phyloP scores from a whole-genome alignment of 2,329 filamentous ascomycete genomes.

The Verticillium dahliae region DNA sequence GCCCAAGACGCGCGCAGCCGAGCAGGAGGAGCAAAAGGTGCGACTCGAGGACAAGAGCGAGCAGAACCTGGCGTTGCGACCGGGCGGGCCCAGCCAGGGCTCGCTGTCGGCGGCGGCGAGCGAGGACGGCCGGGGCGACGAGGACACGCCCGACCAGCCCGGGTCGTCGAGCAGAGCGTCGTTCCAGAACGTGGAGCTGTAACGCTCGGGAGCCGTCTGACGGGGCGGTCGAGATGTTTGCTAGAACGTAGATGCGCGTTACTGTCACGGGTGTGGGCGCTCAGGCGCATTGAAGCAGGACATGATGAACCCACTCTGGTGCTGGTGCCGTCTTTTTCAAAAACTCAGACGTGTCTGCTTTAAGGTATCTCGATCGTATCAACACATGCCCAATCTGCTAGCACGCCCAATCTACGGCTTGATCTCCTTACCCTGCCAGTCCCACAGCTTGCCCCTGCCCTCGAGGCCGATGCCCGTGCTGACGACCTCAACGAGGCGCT shows the following conservation, averaged over 20 bases:
- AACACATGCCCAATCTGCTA: background rate
- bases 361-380: no score
- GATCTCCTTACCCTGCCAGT: constrained; percentile 62
- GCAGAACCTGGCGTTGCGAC: constrained; percentile 45
- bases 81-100: constrained; percentile 19
- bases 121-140: constrained; percentile 23
- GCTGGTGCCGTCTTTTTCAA: no score
- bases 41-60: constrained; percentile 48
- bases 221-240: no score
- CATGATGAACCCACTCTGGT: no score
- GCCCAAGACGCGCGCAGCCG: constrained; percentile 25
- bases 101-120: constrained; percentile 15
- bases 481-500: constrained; percentile 56
- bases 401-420: constrained; percentile 32
- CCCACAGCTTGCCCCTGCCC: constrained; percentile 59
- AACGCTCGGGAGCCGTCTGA: constrained; percentile 8
- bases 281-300: no score
- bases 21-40: constrained; percentile 48
- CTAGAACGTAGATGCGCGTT: no score
- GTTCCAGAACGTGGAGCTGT: constrained; percentile 60
- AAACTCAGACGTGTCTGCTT: no score
- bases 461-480: constrained; percentile 32
- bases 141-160: constrained; percentile 29
- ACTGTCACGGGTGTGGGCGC: no score
- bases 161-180: constrained; percentile 39